Percentiles rank a stretch among this genome's conserved stretches.
Evolutionary conservation across 352 stramenopile genomes (phyloP).

Genomic region (Globisporangium splendens): DNA sequence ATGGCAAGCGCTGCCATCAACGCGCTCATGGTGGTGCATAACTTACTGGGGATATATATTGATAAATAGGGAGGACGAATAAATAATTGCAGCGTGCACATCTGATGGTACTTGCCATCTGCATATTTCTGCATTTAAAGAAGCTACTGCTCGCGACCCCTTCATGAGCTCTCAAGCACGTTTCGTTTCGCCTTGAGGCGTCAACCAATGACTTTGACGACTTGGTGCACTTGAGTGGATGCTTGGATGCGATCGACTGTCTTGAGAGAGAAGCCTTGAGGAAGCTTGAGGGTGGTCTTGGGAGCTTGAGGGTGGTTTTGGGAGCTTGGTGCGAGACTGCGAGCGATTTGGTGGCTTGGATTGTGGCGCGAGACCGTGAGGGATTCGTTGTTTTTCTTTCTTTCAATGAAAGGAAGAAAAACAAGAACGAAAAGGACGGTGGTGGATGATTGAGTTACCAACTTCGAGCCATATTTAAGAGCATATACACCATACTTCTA

Average conservation of each 20-base stretch:
- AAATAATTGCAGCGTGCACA: too few relatives aligned
- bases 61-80: too few relatives aligned
- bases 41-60: too few relatives aligned
- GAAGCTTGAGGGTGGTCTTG: neutral
- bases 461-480: constrained; percentile 11
- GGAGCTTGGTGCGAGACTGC: constrained; percentile 7
- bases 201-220: too few relatives aligned
- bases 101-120: too few relatives aligned
- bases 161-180: too few relatives aligned
- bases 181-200: too few relatives aligned
- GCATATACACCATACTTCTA: constrained; percentile 16
- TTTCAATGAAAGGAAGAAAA: constrained; percentile 4
- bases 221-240: neutral
- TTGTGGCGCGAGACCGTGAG: constrained; percentile 12
- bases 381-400: constrained; percentile 14
- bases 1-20: too few relatives aligned
- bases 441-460: constrained; percentile 8
- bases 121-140: too few relatives aligned
- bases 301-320: neutral
- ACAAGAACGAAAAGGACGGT: constrained; percentile 7
- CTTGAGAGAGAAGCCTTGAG: neutral
- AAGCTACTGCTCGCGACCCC: too few relatives aligned
- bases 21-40: too few relatives aligned
- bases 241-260: neutral
- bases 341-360: constrained; percentile 10